phyloP scores from a whole-genome alignment of 305 asterid genomes.

The Rubia peregrina region DNA sequence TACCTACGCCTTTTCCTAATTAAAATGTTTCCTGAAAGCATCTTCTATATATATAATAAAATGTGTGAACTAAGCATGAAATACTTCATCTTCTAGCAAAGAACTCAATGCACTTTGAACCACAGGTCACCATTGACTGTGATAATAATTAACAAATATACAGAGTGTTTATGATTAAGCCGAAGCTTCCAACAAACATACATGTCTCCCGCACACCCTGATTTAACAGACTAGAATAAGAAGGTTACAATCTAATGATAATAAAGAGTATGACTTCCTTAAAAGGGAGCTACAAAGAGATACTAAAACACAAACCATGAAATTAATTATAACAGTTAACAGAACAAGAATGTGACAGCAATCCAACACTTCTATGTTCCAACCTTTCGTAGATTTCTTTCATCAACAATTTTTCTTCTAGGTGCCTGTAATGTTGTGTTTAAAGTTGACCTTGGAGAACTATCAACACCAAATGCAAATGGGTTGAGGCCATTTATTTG shows the following conservation, averaged over 20 bases:
- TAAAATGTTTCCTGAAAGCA: too few species aligned
- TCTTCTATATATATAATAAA: background rate
- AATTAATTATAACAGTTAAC: background rate
- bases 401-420: slow-evolving; percentile 90
- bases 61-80: background rate
- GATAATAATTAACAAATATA: background rate
- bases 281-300: background rate
- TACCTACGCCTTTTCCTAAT: background rate
- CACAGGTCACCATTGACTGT: background rate
- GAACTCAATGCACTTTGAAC: background rate
- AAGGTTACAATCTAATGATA: background rate
- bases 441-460: slow-evolving; percentile 52
- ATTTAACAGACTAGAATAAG: background rate
- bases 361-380: slow-evolving; percentile 15
- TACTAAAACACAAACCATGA: background rate
- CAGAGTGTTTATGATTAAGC: background rate
- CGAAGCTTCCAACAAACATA: background rate
- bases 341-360: background rate
- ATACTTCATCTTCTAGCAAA: background rate
- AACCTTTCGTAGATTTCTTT: slow-evolving; percentile 92
- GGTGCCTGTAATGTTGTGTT: slow-evolving; percentile 70
- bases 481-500: slow-evolving; percentile 57
- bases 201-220: background rate
- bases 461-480: slow-evolving; percentile 58
- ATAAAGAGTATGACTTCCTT: background rate